Conservation (phyloP, 192 early-diverging fungal genomes). For the Rhizoclosmatium globosum region DNA sequence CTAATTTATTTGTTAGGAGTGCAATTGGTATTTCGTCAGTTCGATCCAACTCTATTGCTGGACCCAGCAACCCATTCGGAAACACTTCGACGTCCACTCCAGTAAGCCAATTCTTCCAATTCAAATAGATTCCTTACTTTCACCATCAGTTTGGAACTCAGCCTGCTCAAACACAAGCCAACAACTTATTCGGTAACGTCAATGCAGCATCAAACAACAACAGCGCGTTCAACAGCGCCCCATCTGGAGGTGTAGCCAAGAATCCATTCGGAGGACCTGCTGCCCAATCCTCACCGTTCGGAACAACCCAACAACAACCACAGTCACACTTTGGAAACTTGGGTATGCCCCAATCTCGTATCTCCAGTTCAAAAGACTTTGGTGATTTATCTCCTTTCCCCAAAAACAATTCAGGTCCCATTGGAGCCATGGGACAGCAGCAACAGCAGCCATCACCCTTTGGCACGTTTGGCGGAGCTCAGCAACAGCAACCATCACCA, state of each 20-base stretch:
- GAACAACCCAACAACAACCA: background rate
- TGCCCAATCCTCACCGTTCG: background rate
- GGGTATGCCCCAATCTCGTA: background rate
- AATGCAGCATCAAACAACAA: slow-evolving; percentile 2
- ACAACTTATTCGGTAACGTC: background rate
- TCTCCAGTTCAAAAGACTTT: background rate
- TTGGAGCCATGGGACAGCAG: slow-evolving; percentile 13
- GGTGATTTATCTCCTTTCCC: slow-evolving; percentile 1
- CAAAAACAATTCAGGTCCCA: background rate
- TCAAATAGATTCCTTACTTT: background rate
- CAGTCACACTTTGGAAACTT: slow-evolving; percentile 13
- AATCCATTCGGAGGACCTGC: slow-evolving; percentile 25
- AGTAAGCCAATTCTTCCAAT: slow-evolving; percentile 8
- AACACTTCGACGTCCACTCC: background rate
- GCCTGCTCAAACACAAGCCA: background rate
- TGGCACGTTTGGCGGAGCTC: background rate
- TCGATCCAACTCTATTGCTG: slow-evolving; percentile 7
- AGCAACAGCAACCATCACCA: background rate
- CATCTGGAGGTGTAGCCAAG: slow-evolving; percentile 2
- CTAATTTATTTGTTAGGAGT: slow-evolving; percentile 11
- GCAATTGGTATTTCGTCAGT: slow-evolving; percentile 17
- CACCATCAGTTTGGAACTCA: background rate
- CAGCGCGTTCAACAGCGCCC: slow-evolving; percentile 20
- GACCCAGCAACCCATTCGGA: slow-evolving; percentile 25
- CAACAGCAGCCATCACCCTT: slow-evolving; percentile 1